Evolutionary conservation across 78 protist genomes (phyloP), one percentile per base, ranked within the genome.

Genomic region (Speleostelium caveatum): DNA sequence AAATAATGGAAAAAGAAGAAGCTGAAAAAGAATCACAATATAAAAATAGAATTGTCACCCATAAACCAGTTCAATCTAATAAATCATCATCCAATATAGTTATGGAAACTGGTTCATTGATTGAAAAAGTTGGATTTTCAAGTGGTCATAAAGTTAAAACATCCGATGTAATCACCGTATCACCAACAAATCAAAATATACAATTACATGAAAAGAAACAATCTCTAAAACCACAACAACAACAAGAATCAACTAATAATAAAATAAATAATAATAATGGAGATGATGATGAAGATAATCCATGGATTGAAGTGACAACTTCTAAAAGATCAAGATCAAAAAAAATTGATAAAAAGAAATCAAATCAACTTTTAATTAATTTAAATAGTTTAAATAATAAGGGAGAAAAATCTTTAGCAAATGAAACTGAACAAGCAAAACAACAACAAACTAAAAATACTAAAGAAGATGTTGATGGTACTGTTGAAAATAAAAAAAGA

Each of bases 261-360:
- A 49, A 49, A 8, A 49, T 49, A 14, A 16, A 49, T 41, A 32
- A 33, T n/a, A n/a, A n/a, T n/a, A 73, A 80, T 24, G 91, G 69
- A 45, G 78, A 71, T 5, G 19, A 42, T n/a, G 79, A 83, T 17
- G 71, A 53, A 58, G 83, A 74, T 7, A 83, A 83, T 59, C 91
- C 91, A 71, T 83, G 91, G 91, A 36, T 83, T 42, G 79, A 83
- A 41, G 87, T 51, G 6, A 53, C 51, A 42, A 78, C 49, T 26
- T 30, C 72, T 8, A 67, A 83, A 19, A 60, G 38, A 24, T 28
- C 19, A 19, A 55, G 19, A 4, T 59, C 55, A 30, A 83, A 59
- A 65, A 83, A 83, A 24, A 79, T 69, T 36, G 69, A 83, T 66
- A 83, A 69, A 66, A 83, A 83, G 60, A 42, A 53, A 69, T 59